These are phyloP conservation scores for Volvox africanus DNA, from an alignment of 139 green algal species.

Conservation along the genomic window DNA sequence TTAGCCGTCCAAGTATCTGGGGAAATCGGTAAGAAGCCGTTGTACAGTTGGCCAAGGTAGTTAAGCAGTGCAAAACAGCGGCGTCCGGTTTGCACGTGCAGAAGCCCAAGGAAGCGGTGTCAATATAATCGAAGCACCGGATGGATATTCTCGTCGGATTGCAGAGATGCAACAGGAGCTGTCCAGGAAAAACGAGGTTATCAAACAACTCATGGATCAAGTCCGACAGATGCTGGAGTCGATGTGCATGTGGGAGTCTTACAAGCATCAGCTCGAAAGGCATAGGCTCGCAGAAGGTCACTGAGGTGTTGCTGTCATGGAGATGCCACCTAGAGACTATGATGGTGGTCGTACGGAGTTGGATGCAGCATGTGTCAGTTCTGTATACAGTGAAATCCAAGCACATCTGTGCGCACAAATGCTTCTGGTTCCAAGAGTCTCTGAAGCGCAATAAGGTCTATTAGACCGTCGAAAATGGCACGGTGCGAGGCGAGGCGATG, in stretches of 20 bases:
- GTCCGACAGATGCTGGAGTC: conserved; percentile 57
- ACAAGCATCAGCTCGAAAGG: conserved; percentile 1
- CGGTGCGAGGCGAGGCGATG: too few species aligned
- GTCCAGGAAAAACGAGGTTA: conserved; percentile 33
- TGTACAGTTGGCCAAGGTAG: not conserved
- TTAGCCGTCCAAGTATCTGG: not conserved
- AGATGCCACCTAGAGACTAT: too few species aligned
- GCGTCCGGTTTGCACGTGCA: not conserved
- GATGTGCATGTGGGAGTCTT: conserved; percentile 58
- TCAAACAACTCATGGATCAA: conserved; percentile 60
- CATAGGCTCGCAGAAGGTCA: conserved; percentile 15
- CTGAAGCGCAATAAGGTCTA: too few species aligned
- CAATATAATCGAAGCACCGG: not conserved
- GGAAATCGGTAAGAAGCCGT: not conserved
- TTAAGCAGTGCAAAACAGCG: not conserved
- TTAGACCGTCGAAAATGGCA: too few species aligned
- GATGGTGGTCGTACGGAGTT: too few species aligned
- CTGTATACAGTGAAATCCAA: too few species aligned
- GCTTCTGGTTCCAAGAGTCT: too few species aligned
- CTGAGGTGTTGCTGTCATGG: not conserved
- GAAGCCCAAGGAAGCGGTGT: not conserved
- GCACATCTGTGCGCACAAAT: too few species aligned
- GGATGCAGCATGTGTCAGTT: too few species aligned
- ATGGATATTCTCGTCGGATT: not conserved
- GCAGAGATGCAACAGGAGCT: conserved; percentile 27